A percentile compares a stretch with the other conserved stretches of the same genome.
Conservation (phyloP, 306 rosid species). For the Pterocarpus macrocarpus region DNA sequence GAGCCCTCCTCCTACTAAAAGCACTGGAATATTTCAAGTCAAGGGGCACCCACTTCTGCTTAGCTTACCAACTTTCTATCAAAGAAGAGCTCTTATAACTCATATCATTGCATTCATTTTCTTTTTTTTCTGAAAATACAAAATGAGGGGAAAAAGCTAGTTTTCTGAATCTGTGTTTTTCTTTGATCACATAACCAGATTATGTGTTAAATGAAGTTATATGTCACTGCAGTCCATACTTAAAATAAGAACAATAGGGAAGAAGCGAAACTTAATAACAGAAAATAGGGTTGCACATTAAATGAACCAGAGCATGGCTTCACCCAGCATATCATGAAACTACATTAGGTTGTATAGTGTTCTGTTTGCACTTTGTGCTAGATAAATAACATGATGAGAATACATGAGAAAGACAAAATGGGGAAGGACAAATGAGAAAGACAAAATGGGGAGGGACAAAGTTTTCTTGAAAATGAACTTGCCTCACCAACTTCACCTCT, state of each 20-base stretch:
- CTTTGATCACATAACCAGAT: conserved; percentile 27
- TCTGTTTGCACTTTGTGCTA: conserved; percentile 29
- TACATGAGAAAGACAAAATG: conserved; percentile 33
- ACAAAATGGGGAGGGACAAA: conserved; percentile 23
- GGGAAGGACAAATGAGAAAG: conserved; percentile 24
- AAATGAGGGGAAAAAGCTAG: background rate
- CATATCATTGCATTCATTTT: conserved; percentile 11
- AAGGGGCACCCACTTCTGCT: conserved; percentile 21
- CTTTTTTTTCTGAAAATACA: background rate
- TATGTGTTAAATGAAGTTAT: conserved; percentile 23
- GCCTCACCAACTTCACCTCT: conserved; percentile 98
- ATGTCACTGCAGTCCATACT: conserved; percentile 8
- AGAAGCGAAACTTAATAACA: conserved; percentile 31
- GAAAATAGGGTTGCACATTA: conserved; percentile 21
- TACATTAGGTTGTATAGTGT: conserved; percentile 8
- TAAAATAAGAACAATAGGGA: background rate
- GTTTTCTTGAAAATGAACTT: conserved; percentile 53
- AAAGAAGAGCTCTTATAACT: conserved; percentile 27
- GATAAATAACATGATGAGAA: conserved; percentile 24
- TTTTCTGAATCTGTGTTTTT: background rate
- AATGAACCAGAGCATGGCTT: conserved; percentile 25
- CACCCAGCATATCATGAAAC: conserved; percentile 28
- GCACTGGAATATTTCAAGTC: conserved; percentile 17
- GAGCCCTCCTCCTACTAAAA: conserved; percentile 33
- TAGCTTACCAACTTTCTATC: conserved; percentile 31